Evolutionary conservation across 768 basidiomycete species (phyloP), one percentile per base, ranked within the genome.

Genomic region (Russula virescens): DNA sequence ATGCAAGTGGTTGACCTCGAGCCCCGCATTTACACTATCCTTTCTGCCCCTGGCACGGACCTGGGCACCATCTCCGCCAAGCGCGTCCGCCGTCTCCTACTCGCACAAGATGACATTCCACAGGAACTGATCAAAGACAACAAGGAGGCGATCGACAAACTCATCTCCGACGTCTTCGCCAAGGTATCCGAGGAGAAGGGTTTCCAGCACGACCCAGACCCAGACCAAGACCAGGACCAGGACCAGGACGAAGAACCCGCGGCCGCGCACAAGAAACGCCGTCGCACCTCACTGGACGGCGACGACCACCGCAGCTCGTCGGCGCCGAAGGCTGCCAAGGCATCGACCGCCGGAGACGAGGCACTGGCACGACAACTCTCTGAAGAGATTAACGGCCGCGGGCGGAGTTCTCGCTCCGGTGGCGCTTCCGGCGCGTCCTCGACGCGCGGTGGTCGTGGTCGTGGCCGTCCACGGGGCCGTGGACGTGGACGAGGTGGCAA

Each of bases 21-120:
- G 73, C 79, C 81, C 14, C 79, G 76, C 62, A 87, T 94, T 70
- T 79, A 78, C 66, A 75, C 78, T 62, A 90, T 94, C 72, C 83
- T 94, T 55, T 79, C 83, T 34, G 86, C 87, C 21, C 91, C 91
- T 3, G 86, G 83, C 51, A 87, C 83, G 51, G 88, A 94, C 78
- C 80, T 94, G 69, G 64, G 78, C 50, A 88, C 87, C 50, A 90
- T 94, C 74, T 89, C 86, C 71, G 94, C 93, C 50, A 96, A 92
- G 76, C 86, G 85, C 75, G 92, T 97, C 69, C 84, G 94, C 66
- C 88, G 87, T 70, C 82, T 85, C 71, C 76, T 94, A 65, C 68
- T 82, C 60, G 83, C 76, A 63, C 79, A 84, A 73, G 72, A 81
- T 10, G 73, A 79, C 21, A 70, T 91, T 58, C 83, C 86, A 9